Base-by-base conservation (phyloP, 176 grass and related monocot species). In the Triticum turgidum region DNA sequence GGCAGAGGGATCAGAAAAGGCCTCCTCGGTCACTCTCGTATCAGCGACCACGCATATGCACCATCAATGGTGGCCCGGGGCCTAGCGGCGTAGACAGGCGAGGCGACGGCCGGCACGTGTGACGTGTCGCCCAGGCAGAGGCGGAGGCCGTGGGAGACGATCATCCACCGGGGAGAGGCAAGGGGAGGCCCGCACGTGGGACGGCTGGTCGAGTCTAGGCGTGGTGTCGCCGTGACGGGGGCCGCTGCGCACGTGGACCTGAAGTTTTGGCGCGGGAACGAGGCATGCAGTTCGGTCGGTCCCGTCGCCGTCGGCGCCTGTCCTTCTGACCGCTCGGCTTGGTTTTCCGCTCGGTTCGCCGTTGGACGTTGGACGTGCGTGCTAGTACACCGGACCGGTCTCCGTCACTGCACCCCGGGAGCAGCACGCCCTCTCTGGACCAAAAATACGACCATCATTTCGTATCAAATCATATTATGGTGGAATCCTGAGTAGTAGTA, bases 151-250 rank as follows among this genome's bases (percentile, higher is more conserved):
- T 25, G 25, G 25, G 25, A 44, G 47, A 35, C 47, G 39, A 27
- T 11, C 32, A 4, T 1, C 47, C 4, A 61, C 13, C 51, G 21
- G 67, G 11, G 76, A 10, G 84, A 35, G 44, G 29, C 4, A 37
- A 37, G 35, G 35, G 35, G 5, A 37, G 35, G 35, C 35, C 30
- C 70, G 71, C 84, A 83, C 88, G 72, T 83, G 84, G 79, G 63
- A 17, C 18, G 65, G 39, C 73, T 5, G 34, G 11, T 41, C 44
- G 66, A 64, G 21, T 41, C 44, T 58, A 64, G 84, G 42, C 21
- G 74, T 44, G 74, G 67, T 91, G 80, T 76, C 85, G 89, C 85
- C 44, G 80, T 67, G 68, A 80, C 34, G 89, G 85, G 25, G 25
- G 62, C 75, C 84, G 74, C 1, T 58, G 66, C 75, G 14, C 84